A percentile compares a stretch with the other conserved stretches of the same genome.
Evolutionary conservation across 805 yeast species (phyloP).

Genomic region (Cyberlindnera suaveolens): DNA sequence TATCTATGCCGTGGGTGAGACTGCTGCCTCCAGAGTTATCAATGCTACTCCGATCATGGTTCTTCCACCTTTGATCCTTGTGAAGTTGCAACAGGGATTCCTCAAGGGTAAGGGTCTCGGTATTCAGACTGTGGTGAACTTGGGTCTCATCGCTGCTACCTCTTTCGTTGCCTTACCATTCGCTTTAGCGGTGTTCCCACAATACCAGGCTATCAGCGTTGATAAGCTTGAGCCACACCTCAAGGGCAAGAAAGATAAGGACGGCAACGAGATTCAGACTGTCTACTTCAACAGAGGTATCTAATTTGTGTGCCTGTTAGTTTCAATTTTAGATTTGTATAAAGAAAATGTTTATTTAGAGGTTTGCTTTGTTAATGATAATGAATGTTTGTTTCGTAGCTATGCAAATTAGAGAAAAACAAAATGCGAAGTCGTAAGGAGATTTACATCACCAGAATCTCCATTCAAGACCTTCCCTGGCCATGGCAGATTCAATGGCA

Average conservation of each 20-base stretch:
- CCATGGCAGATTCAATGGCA: slow-evolving; percentile 43
- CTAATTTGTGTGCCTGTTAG: slow-evolving; percentile 27
- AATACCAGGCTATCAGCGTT: slow-evolving; percentile 60
- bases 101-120: slow-evolving; percentile 63
- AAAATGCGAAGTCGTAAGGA: too few relatives aligned
- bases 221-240: slow-evolving; percentile 59
- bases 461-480: slow-evolving; percentile 43
- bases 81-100: slow-evolving; percentile 64
- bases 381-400: too few relatives aligned
- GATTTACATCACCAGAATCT: slow-evolving; percentile 45
- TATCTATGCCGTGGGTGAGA: slow-evolving; percentile 88
- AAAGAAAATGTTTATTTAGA: too few relatives aligned
- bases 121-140: slow-evolving; percentile 63
- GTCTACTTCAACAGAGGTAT: slow-evolving; percentile 95
- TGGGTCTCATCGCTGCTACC: slow-evolving; percentile 81
- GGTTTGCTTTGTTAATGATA: too few relatives aligned
- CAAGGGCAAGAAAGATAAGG: slow-evolving; percentile 49
- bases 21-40: slow-evolving; percentile 90
- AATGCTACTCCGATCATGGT: slow-evolving; percentile 98
- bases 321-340: too few relatives aligned
- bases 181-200: slow-evolving; percentile 95
- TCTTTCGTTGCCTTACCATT: slow-evolving; percentile 87
- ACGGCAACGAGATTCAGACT: slow-evolving; percentile 49
- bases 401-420: too few relatives aligned
- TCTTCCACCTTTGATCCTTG: slow-evolving; percentile 81